These are phyloP conservation scores for Cladosporium sp. DNA, from an alignment of 2,329 filamentous ascomycete species.

Conservation along the genomic window DNA sequence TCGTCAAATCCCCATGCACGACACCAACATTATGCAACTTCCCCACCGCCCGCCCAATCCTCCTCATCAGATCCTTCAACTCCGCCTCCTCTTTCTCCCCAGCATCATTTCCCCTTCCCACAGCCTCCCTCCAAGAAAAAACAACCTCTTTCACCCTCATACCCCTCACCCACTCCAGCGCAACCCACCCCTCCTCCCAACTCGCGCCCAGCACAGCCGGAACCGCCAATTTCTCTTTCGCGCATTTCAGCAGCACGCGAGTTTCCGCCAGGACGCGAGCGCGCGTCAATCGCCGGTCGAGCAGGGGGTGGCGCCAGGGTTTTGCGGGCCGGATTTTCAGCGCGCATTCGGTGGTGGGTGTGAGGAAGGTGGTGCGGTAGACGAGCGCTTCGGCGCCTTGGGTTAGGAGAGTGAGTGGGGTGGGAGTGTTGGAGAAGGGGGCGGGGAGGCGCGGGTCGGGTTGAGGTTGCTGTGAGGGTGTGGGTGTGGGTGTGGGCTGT, in stretches of 20 bases:
- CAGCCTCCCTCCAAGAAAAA: too few relatives aligned
- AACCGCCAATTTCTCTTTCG: conserved; percentile 73
- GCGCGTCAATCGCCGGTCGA: conserved; percentile 82
- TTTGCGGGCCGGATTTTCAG: conserved; percentile 91
- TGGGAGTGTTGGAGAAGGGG: conserved; percentile 60
- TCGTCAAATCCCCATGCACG: conserved; percentile 93
- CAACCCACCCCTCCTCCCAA: conserved; percentile 64
- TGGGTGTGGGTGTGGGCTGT: too few relatives aligned
- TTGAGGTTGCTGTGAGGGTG: background rate
- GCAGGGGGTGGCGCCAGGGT: conserved; percentile 82
- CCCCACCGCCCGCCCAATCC: conserved; percentile 31
- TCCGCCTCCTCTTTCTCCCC: conserved; percentile 26
- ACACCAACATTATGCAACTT: conserved; percentile 76
- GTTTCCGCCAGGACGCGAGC: conserved; percentile 87
- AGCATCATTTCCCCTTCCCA: conserved; percentile 20
- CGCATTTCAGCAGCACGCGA: conserved; percentile 73
- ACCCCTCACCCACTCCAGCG: conserved; percentile 82
- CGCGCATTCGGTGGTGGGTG: conserved; percentile 63
- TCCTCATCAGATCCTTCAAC: conserved; percentile 31
- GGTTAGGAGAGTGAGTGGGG: conserved; percentile 65
- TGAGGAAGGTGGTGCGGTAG: conserved; percentile 79
- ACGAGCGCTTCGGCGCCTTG: conserved; percentile 96
- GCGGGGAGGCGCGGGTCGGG: conserved; percentile 50
- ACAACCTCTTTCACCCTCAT: conserved; percentile 61
- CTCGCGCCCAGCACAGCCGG: conserved; percentile 72